Conservation (phyloP, 805 yeast species). For the Yamadazyma laniorum region DNA sequence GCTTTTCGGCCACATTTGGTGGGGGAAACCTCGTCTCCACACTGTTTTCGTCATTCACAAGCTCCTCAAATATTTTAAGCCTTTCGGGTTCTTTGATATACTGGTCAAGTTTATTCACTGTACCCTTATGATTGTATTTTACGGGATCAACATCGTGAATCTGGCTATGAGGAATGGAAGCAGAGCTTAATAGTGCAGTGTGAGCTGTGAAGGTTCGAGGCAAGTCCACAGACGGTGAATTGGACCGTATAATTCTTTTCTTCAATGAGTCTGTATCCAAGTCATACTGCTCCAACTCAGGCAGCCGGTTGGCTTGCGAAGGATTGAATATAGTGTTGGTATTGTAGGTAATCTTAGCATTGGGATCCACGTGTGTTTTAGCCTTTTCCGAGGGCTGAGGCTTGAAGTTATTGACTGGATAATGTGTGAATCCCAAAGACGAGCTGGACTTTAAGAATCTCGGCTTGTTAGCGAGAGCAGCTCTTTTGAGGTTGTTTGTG, state of each 20-base stretch:
- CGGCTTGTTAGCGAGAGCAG: constrained; percentile 19
- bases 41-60: constrained; percentile 23
- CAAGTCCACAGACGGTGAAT: neutral
- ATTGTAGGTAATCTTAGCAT: neutral
- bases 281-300: constrained; percentile 19
- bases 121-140: constrained; percentile 3
- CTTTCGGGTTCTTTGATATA: constrained; percentile 9
- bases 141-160: constrained; percentile 14
- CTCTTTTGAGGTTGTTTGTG: constrained; percentile 1
- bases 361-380: constrained; percentile 3
- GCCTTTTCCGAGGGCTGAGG: neutral
- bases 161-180: constrained; percentile 1
- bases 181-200: constrained; percentile 6
- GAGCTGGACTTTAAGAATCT: constrained; percentile 34
- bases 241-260: constrained; percentile 14
- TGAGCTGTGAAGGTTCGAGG: constrained; percentile 9
- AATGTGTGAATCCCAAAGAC: constrained; percentile 34
- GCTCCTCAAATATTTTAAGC: constrained; percentile 6
- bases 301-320: constrained; percentile 19
- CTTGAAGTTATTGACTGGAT: neutral
- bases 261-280: constrained; percentile 25
- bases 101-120: constrained; percentile 18
- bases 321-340: constrained; percentile 16
- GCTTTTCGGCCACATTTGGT: neutral
- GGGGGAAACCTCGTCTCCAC: constrained; percentile 17